A percentile compares a stretch with the other conserved stretches of the same genome.
Evolutionary conservation across 169 alveolate species (phyloP).

Genomic region (Plasmodium vinckei): DNA sequence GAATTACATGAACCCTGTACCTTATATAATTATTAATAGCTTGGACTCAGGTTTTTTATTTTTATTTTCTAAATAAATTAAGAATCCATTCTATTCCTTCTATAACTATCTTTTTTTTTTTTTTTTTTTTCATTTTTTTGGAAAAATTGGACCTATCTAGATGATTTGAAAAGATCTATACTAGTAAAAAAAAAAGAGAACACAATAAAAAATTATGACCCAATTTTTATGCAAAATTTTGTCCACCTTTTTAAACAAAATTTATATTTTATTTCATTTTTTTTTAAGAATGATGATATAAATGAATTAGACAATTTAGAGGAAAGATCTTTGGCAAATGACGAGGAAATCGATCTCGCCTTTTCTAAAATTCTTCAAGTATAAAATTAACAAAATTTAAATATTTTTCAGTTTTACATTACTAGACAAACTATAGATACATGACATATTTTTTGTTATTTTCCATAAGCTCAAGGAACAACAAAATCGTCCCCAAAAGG

Average conservation of each 20-base stretch:
- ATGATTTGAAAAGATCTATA: neutral
- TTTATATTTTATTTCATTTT: neutral
- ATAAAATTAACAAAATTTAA: neutral
- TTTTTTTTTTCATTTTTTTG: neutral
- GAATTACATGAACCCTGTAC: conserved; percentile 43
- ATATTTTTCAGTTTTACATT: too few relatives aligned
- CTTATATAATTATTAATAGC: conserved; percentile 43
- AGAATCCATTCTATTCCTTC: neutral
- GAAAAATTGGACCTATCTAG: neutral
- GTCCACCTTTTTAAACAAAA: neutral
- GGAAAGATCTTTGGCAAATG: conserved; percentile 14
- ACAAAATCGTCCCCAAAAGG: conserved; percentile 32
- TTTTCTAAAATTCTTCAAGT: conserved; percentile 50
- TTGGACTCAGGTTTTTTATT: conserved; percentile 36
- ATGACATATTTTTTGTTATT: neutral
- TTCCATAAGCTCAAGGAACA: conserved; percentile 40
- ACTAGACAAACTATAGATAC: neutral
- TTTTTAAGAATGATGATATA: conserved; percentile 18
- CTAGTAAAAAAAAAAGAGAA: neutral
- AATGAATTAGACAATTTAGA: neutral
- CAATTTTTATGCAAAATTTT: neutral
- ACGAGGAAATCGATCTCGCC: conserved; percentile 48
- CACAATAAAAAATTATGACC: neutral
- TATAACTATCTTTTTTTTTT: neutral
- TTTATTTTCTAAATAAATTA: neutral